Percentiles rank a stretch among this genome's conserved stretches.
phyloP scores from a whole-genome alignment of 441 rosid species.

The Erodium trifolium region DNA sequence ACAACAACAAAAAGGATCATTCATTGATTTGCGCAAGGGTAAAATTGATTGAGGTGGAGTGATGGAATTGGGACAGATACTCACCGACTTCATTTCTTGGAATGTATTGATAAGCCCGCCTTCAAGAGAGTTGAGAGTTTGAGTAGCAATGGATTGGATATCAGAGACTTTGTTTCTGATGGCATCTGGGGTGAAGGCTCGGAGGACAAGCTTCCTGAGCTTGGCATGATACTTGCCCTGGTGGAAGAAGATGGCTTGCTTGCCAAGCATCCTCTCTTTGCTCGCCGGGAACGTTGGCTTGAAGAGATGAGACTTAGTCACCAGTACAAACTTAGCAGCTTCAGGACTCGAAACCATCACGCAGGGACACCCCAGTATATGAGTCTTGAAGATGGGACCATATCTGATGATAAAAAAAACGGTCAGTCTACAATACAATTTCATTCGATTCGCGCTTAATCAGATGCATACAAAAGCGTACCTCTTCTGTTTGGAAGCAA shows the following conservation, averaged over 20 bases:
- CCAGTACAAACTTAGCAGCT: constrained; percentile 88
- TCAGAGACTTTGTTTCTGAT: constrained; percentile 45
- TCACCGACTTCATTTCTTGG: too few relatives aligned
- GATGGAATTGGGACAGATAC: too few relatives aligned
- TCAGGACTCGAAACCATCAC: constrained; percentile 92
- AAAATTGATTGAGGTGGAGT: too few relatives aligned
- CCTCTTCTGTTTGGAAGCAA: constrained; percentile 63
- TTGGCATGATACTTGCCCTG: constrained; percentile 81
- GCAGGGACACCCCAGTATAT: constrained; percentile 88
- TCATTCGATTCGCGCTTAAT: too few relatives aligned
- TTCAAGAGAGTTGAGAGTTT: constrained; percentile 43
- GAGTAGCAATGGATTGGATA: constrained; percentile 49
- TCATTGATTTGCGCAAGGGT: too few relatives aligned
- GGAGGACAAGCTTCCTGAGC: constrained; percentile 79
- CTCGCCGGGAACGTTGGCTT: constrained; percentile 96
- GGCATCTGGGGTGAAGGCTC: constrained; percentile 73
- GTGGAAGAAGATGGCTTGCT: constrained; percentile 87
- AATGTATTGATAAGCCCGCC: constrained; percentile 62
- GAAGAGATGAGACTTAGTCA: constrained; percentile 66
- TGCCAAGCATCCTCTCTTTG: constrained; percentile 90
- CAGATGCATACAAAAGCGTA: not conserved
- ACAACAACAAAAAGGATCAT: not conserved
- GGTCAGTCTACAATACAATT: not conserved
- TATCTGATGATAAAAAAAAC: constrained; percentile 29
- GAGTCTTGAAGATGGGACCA: constrained; percentile 83